Conservation (phyloP, 331 rosid species). For the Acacia concinna region DNA sequence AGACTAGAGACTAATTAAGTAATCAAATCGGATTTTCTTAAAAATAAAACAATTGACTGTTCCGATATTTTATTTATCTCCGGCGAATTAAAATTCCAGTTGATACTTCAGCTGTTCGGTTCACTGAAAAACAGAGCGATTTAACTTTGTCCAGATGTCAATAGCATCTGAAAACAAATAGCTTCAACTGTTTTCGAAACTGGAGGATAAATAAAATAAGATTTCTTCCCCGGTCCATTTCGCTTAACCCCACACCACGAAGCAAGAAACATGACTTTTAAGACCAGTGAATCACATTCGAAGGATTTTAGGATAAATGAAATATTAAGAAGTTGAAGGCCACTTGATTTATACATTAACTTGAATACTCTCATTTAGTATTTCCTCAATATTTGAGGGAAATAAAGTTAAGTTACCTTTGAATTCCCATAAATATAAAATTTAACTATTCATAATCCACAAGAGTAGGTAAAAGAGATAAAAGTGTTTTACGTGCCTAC, state of each 20-base stretch:
- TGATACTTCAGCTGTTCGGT: not conserved
- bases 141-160: not conserved
- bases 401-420: not conserved
- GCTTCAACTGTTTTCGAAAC: not conserved
- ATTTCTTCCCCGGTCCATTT: not conserved
- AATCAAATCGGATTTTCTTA: not conserved
- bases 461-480: not conserved
- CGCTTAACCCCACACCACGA: not conserved
- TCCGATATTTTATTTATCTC: not conserved
- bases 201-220: not conserved
- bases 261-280: not conserved
- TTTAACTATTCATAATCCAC: not conserved
- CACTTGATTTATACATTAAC: not conserved
- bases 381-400: not conserved
- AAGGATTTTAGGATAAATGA: not conserved
- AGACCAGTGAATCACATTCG: constrained; percentile 4
- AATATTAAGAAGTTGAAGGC: not conserved
- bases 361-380: not conserved
- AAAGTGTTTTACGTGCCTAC: not conserved
- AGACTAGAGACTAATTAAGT: not conserved
- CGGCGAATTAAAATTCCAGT: not conserved
- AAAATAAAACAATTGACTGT: no score
- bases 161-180: not conserved
- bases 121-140: not conserved
- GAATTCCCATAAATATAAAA: no score